phyloP scores from a whole-genome alignment of 108 stramenopile genomes.

The Fistulifera solaris region DNA sequence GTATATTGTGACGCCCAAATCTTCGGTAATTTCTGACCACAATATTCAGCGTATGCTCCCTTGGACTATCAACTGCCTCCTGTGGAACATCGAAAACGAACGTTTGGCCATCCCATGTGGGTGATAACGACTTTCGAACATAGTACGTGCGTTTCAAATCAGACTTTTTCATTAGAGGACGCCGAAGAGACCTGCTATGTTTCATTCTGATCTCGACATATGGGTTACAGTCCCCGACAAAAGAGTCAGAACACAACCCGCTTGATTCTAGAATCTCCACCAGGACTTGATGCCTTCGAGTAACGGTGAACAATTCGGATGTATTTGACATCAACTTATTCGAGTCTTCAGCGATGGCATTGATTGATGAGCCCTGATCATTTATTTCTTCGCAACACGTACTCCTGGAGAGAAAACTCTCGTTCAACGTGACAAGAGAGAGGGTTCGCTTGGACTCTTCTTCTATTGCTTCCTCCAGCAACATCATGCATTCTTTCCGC shows the following conservation, averaged over 20 bases:
- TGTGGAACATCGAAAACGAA: slow-evolving; percentile 82
- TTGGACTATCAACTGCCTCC: slow-evolving; percentile 46
- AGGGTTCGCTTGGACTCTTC: too few species aligned
- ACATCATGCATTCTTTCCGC: too few species aligned
- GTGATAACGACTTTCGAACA: slow-evolving; percentile 61
- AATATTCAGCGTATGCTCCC: slow-evolving; percentile 52
- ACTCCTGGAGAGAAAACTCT: not conserved
- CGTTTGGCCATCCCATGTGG: slow-evolving; percentile 68
- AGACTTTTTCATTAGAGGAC: slow-evolving; percentile 17
- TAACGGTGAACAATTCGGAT: slow-evolving; percentile 43
- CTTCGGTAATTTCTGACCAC: slow-evolving; percentile 40
- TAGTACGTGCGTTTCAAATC: slow-evolving; percentile 66
- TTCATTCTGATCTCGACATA: slow-evolving; percentile 67
- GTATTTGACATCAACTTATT: slow-evolving; percentile 26
- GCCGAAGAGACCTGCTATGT: slow-evolving; percentile 18
- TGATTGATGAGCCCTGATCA: not conserved
- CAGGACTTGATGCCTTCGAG: slow-evolving; percentile 53
- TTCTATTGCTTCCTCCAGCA: too few species aligned
- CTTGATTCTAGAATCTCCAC: slow-evolving; percentile 77
- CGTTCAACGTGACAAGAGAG: slow-evolving; percentile 33
- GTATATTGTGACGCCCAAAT: slow-evolving; percentile 36
- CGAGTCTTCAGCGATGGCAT: not conserved
- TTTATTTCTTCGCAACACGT: slow-evolving; percentile 2
- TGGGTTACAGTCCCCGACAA: slow-evolving; percentile 58
- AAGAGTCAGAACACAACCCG: slow-evolving; percentile 53